phyloP scores from a whole-genome alignment of 2,329 filamentous ascomycete genomes.

The Beauveria caledonica region DNA sequence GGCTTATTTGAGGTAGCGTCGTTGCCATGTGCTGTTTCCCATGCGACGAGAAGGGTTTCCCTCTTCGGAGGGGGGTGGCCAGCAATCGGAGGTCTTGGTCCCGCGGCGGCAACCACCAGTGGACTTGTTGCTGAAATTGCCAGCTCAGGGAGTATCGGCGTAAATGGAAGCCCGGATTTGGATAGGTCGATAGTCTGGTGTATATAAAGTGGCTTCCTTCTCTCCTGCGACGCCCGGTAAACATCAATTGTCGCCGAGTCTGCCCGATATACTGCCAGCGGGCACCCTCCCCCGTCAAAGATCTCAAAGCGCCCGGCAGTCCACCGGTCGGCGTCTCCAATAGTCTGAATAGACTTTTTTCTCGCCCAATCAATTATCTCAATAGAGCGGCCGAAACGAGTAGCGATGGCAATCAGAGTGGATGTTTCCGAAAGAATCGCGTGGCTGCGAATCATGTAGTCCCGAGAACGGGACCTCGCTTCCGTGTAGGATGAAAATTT shows the following conservation, averaged over 20 bases:
- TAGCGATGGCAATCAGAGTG: conserved; percentile 30
- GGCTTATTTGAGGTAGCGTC: conserved; percentile 22
- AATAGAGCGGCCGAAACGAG: conserved; percentile 30
- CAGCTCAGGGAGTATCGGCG: conserved; percentile 32
- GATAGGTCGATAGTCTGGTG: conserved; percentile 27
- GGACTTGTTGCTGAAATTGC: conserved; percentile 32
- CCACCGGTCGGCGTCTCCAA: conserved; percentile 31
- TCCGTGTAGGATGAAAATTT: conserved; percentile 33
- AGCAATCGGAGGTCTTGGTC: conserved; percentile 29
- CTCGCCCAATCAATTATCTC: conserved; percentile 33
- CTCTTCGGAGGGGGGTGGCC: conserved; percentile 29
- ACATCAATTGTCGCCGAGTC: conserved; percentile 26
- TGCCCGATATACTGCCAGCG: conserved; percentile 28
- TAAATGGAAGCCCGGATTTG: conserved; percentile 27
- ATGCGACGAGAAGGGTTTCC: conserved; percentile 31
- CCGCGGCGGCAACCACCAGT: conserved; percentile 29
- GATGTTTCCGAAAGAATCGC: conserved; percentile 31
- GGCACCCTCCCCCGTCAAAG: conserved; percentile 24
- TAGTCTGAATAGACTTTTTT: conserved; percentile 31
- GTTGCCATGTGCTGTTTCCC: conserved; percentile 25
- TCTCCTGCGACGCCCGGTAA: conserved; percentile 20
- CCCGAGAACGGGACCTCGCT: conserved; percentile 29
- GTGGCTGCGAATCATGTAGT: conserved; percentile 36
- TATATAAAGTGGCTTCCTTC: conserved; percentile 31
- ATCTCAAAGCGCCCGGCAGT: conserved; percentile 27